These are phyloP conservation scores for Balakata baccata DNA, from an alignment of 345 rosid genomes.

Conservation along the genomic window DNA sequence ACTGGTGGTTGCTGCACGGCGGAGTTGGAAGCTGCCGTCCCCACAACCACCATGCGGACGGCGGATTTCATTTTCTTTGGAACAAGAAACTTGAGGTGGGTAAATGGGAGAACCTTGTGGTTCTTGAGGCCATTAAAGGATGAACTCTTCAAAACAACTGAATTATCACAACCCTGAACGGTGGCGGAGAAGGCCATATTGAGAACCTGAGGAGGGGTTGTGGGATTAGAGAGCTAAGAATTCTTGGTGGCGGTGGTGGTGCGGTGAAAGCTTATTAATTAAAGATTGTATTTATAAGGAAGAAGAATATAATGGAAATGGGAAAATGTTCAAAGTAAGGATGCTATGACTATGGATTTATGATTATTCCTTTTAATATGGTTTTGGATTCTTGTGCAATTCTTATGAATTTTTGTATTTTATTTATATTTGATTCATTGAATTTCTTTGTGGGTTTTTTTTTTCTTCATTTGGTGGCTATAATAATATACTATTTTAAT, in stretches of 20 bases:
- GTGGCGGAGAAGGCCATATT: slow-evolving; percentile 28
- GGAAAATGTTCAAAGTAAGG: slow-evolving; percentile 8
- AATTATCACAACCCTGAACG: slow-evolving; percentile 1
- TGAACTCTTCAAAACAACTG: slow-evolving; percentile 13
- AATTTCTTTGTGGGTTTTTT: no score
- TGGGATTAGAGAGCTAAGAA: background rate
- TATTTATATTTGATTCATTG: no score
- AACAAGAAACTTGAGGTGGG: background rate
- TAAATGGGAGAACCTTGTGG: background rate
- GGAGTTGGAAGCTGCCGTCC: background rate
- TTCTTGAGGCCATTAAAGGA: background rate
- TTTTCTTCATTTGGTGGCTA: no score
- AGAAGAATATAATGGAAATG: background rate
- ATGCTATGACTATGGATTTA: background rate
- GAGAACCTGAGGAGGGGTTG: background rate
- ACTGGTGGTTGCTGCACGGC: slow-evolving; percentile 17
- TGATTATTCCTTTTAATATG: slow-evolving; percentile 9
- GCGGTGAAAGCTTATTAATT: background rate
- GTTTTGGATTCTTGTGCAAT: slow-evolving; percentile 7
- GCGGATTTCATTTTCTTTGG: background rate
- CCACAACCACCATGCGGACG: background rate
- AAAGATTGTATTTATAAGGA: background rate
- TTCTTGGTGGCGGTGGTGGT: background rate
- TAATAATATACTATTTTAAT: no score
- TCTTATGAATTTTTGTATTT: background rate